Conservation (phyloP, 352 stramenopile genomes). For the Ophiocytium majus region DNA sequence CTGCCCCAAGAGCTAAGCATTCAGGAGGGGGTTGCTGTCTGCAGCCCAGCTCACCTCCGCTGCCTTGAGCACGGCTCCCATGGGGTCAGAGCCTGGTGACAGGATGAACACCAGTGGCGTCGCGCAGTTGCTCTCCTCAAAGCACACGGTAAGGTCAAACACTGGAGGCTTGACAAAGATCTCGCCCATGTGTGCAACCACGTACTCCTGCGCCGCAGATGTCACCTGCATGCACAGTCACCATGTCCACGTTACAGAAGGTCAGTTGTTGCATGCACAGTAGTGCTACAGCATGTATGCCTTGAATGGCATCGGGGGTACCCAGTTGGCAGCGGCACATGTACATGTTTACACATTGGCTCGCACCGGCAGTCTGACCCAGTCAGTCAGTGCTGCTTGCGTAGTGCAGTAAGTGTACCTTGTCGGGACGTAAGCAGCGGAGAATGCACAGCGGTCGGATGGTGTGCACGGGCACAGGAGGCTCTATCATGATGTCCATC, state of each 20-base stretch:
- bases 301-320: too few relatives aligned
- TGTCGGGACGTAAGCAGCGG: slow-evolving; percentile 52
- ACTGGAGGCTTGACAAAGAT: slow-evolving; percentile 82
- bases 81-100: slow-evolving; percentile 80
- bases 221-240: slow-evolving; percentile 38
- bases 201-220: slow-evolving; percentile 76
- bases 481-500: background rate
- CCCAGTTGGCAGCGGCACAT: background rate
- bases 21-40: too few relatives aligned
- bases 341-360: slow-evolving; percentile 2
- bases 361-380: too few relatives aligned
- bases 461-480: slow-evolving; percentile 59
- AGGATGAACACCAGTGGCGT: slow-evolving; percentile 86
- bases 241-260: too few relatives aligned
- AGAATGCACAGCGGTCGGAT: slow-evolving; percentile 74
- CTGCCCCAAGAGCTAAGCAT: too few relatives aligned
- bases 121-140: slow-evolving; percentile 74
- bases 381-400: too few relatives aligned
- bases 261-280: too few relatives aligned
- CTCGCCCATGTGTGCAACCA: slow-evolving; percentile 80
- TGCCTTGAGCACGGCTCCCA: slow-evolving; percentile 81
- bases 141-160: slow-evolving; percentile 80
- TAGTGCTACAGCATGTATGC: too few relatives aligned
- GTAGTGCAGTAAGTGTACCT: slow-evolving; percentile 18
- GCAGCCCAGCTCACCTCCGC: slow-evolving; percentile 67